Evolutionary conservation across 768 basidiomycete species (phyloP), one percentile per base, ranked within the genome.

Genomic region (Chlorophyllum brunneum): DNA sequence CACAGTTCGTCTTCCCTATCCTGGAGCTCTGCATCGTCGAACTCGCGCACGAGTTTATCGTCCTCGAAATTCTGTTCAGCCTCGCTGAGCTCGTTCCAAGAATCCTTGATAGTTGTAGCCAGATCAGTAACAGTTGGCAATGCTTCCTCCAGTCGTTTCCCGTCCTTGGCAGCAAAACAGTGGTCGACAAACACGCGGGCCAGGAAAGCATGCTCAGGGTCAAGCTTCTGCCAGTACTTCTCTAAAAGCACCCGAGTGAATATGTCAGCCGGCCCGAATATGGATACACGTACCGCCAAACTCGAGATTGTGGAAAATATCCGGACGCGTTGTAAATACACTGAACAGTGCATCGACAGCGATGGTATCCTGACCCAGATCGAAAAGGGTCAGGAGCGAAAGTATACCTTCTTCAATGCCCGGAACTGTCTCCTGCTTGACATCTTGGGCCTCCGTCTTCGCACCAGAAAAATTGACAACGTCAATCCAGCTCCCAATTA

Each of bases 61-160:
- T 63, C 62, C 16, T 58, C 55, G 29, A 62, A 58, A 1, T 47
- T 55, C 30, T 62, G 55, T 5, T 63, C 51, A 33, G 63, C 56
- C 7, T 63, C 66, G 1, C 65, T 41, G 7, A 75, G 56, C 1
- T 70, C 66, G 61, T 93, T 92, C 68, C 87, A 95, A 0, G 79
- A 69, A 6, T 76, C 66, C 60, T 92, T 82, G 18, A 95, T 83
- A 5, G 72, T 70, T 70, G 83, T 89, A 0, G 94, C 94, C 46
- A 95, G 76, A 0, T 76, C 73, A 1, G 89, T 92, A 18, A 95
- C 90, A 23, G 91, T 92, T 1, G 95, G 95, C 4, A 98, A 76
- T 11, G 77, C 72, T 2, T 74, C 67, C 59, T 92, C 88, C 2
- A 95, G 70, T 29, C 82, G 79, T 2, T 68, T 67, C 5, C 83